Conservation (phyloP, 169 alveolate species). For the Fabrea salina region DNA sequence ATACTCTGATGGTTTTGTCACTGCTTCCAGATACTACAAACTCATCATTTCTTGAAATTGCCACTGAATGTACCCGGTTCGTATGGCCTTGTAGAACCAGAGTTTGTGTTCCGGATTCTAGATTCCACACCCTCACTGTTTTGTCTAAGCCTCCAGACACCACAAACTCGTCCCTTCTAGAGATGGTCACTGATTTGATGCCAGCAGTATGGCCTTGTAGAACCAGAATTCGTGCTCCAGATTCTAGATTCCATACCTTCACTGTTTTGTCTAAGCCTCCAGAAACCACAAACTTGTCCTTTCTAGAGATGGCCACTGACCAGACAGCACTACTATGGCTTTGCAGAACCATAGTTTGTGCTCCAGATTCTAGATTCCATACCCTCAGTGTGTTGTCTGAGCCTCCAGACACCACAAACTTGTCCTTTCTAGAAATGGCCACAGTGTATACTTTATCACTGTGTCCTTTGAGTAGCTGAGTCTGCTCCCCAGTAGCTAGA, state of each 20-base stretch:
- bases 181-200: not conserved
- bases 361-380: too few relatives aligned
- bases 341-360: not conserved
- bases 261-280: slow-evolving; percentile 59
- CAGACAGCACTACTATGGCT: slow-evolving; percentile 35
- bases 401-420: too few relatives aligned
- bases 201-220: slow-evolving; percentile 12
- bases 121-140: slow-evolving; percentile 21
- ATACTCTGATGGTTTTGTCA: too few relatives aligned
- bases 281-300: slow-evolving; percentile 44
- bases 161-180: not conserved
- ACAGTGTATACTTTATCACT: too few relatives aligned
- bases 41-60: too few relatives aligned
- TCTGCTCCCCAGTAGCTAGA: too few relatives aligned
- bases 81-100: slow-evolving; percentile 11
- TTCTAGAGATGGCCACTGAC: not conserved
- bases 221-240: slow-evolving; percentile 14
- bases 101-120: not conserved
- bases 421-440: too few relatives aligned
- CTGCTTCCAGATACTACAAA: too few relatives aligned
- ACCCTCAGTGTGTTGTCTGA: too few relatives aligned
- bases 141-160: slow-evolving; percentile 28
- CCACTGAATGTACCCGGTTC: too few relatives aligned
- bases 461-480: too few relatives aligned
- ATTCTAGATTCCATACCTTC: slow-evolving; percentile 55